These are phyloP conservation scores for Phytophthora cryptogea DNA, from an alignment of 352 stramenopile species.

Conservation along the genomic window DNA sequence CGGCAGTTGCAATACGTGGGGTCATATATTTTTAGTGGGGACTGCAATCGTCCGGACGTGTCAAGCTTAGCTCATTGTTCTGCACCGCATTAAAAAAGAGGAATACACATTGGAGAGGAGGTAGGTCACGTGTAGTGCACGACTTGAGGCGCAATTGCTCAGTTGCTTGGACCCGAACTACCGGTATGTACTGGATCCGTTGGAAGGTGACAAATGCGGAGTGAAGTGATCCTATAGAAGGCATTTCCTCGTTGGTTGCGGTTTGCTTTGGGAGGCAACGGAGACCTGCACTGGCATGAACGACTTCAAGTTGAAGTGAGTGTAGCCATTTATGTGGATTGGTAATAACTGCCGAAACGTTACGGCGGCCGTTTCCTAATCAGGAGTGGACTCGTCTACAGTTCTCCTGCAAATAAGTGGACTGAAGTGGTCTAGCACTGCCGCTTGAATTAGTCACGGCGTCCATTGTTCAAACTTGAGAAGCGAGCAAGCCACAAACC, in stretches of 20 bases:
- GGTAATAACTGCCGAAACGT: background rate
- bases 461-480: background rate
- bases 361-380: conserved; percentile 2
- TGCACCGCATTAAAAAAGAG: background rate
- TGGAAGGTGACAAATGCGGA: too few relatives aligned
- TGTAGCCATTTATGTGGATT: conserved; percentile 15
- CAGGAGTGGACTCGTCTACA: background rate
- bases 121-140: background rate
- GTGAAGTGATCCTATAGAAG: too few relatives aligned
- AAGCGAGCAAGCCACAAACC: too few relatives aligned
- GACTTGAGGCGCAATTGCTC: too few relatives aligned
- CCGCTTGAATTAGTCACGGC: background rate
- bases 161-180: too few relatives aligned
- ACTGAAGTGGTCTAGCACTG: too few relatives aligned
- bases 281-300: background rate
- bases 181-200: too few relatives aligned
- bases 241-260: background rate
- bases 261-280: background rate
- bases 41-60: background rate
- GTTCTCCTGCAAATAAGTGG: background rate
- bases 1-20: conserved; percentile 19
- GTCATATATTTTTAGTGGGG: conserved; percentile 25
- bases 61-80: background rate
- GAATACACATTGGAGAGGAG: background rate
- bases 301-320: conserved; percentile 10